Evolutionary conservation across 2,329 filamentous ascomycete species (phyloP).

Genomic region (Rutstroemia sp.): DNA sequence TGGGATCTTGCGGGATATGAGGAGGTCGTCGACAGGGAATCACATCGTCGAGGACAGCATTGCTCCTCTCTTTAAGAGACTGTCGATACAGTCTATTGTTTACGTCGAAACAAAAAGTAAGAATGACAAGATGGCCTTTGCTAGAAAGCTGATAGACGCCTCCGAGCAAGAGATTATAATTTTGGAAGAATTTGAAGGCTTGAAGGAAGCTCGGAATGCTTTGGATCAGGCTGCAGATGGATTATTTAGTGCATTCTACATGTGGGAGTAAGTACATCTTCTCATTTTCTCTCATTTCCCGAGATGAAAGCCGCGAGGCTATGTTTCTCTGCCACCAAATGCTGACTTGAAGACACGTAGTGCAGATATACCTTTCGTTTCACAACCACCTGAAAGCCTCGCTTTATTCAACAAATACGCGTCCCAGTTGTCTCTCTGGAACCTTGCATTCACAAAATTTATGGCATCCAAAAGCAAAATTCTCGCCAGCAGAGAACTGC

Average conservation of each 20-base stretch:
- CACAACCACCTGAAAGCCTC: no score
- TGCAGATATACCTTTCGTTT: no score
- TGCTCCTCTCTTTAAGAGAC: slow-evolving; percentile 21
- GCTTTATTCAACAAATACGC: no score
- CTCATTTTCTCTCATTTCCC: no score
- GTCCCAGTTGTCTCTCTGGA: no score
- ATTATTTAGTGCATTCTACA: slow-evolving; percentile 13
- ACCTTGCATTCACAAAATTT: no score
- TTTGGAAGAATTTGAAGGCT: slow-evolving; percentile 16
- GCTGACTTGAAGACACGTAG: no score
- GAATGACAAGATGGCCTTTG: slow-evolving; percentile 16
- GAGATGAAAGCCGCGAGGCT: no score
- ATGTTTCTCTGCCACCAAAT: no score
- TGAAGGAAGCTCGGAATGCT: slow-evolving; percentile 20
- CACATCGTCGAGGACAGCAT: slow-evolving; percentile 20
- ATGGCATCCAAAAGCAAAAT: no score
- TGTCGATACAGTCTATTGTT: slow-evolving; percentile 25
- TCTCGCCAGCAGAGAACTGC: no score
- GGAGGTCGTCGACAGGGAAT: slow-evolving; percentile 8
- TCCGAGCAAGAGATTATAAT: slow-evolving; percentile 11
- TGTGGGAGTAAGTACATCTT: no score
- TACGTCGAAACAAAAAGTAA: slow-evolving; percentile 23
- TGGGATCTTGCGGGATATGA: slow-evolving; percentile 21
- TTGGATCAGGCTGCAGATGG: slow-evolving; percentile 20
- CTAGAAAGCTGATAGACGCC: slow-evolving; percentile 13